Evolutionary conservation across 129 eudicot genomes (phyloP).

Genomic region (Saposhnikovia divaricata): DNA sequence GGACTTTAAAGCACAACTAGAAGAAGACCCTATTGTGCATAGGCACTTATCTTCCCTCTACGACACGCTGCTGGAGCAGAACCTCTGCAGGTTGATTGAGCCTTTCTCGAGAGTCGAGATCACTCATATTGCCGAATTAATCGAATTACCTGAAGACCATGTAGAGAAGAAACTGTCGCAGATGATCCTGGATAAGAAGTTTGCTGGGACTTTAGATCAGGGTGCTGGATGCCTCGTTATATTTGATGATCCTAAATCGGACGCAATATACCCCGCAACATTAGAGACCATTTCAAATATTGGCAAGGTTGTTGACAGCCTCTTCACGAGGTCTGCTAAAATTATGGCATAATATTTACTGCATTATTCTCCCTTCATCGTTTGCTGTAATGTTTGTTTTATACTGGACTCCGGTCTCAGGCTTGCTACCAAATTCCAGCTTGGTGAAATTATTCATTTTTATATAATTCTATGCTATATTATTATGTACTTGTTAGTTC

Average conservation of each 20-base stretch:
- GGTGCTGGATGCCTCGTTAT: slow-evolving; percentile 75
- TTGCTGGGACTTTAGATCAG: slow-evolving; percentile 78
- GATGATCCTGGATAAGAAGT: slow-evolving; percentile 77
- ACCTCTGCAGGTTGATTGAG: slow-evolving; percentile 70
- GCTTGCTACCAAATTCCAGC: not conserved
- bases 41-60: slow-evolving; percentile 66
- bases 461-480: not conserved
- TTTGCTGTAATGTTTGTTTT: not conserved
- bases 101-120: slow-evolving; percentile 80
- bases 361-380: not conserved
- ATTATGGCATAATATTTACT: slow-evolving; percentile 3
- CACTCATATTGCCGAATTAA: slow-evolving; percentile 59
- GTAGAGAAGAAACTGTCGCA: slow-evolving; percentile 81
- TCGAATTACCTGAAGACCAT: slow-evolving; percentile 62
- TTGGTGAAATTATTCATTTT: not conserved
- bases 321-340: slow-evolving; percentile 11
- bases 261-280: slow-evolving; percentile 65
- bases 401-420: not conserved
- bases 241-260: slow-evolving; percentile 68
- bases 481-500: not conserved
- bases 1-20: slow-evolving; percentile 58
- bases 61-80: slow-evolving; percentile 60
- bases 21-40: slow-evolving; percentile 80
- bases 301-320: slow-evolving; percentile 53
- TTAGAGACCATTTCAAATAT: slow-evolving; percentile 59